Evolutionary conservation across 345 rosid species (phyloP), one percentile per base, ranked within the genome.

Genomic region (Erysimum cheiranthoides): DNA sequence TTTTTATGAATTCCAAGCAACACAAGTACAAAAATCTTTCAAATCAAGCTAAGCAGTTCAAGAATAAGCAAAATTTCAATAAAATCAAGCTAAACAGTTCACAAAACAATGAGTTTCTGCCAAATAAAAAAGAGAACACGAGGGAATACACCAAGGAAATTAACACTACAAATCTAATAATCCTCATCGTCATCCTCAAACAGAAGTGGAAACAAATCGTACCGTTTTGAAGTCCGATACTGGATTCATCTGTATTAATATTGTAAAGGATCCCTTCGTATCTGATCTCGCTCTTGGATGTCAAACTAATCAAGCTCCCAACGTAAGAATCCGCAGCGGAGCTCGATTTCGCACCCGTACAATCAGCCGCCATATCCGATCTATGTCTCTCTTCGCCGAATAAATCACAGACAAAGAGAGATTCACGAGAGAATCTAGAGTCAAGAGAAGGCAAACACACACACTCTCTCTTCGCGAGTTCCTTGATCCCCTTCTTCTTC

Each of bases 221-320:
- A 91, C 97, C 98, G 70, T 86, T 91, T 82, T 85, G 87, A 51
- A 93, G 81, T 18, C 96, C 98, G 66, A 93, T 93, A 77, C 93
- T 93, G 83, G 98, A 93, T 80, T 91, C 97, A 7, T 93, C 96
- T 3, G 97, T 86, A 81, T 88, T 91, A 83, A 93, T 93, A 58
- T 91, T 91, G 85, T 85, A 91, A 7, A 93, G 94, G 66, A 88
- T 74, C 16, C 98, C 96, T 78, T 93, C 98, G 72, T 93, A 93
- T 84, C 96, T 85, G 87, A 93, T 90, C 86, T 93, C 97, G 77
- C 96, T 88, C 87, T 91, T 93, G 6, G 97, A 93, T 14, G 98
- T 93, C 84, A 93, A 82, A 80, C 96, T 93, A 45, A 90, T 93
- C 88, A 91, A 87, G 87, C 97, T 93, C 73, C 98, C 97, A 38